Evolutionary conservation across 208 protist genomes (phyloP).

Genomic region (Crithidia expoeki): DNA sequence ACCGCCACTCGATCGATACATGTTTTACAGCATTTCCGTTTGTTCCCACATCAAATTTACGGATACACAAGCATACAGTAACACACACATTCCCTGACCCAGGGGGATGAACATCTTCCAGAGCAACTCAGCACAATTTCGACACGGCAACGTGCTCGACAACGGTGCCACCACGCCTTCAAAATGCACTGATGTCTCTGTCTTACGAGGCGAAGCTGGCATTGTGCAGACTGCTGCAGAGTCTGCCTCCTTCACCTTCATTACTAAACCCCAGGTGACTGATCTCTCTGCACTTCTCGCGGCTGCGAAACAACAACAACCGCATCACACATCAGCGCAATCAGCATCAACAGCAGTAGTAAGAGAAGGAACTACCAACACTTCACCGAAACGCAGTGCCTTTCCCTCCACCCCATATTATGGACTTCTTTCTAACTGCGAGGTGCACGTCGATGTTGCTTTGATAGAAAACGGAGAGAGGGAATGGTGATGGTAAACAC

Average conservation of each 20-base stretch:
- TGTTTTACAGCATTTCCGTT: too few species aligned
- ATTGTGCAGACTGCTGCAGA: background rate
- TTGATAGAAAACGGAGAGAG: slow-evolving; percentile 11
- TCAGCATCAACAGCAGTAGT: background rate
- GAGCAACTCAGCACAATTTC: slow-evolving; percentile 18
- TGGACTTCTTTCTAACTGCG: slow-evolving; percentile 40
- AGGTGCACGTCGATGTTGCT: slow-evolving; percentile 43
- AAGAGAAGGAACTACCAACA: too few species aligned
- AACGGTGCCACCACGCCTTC: background rate
- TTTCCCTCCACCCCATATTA: slow-evolving; percentile 67
- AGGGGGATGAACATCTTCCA: slow-evolving; percentile 30
- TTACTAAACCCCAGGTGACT: background rate
- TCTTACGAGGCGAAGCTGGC: background rate
- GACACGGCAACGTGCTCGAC: slow-evolving; percentile 13
- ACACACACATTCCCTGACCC: too few species aligned
- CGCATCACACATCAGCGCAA: too few species aligned
- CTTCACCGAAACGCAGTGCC: background rate
- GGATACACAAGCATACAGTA: too few species aligned
- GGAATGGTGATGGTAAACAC: background rate
- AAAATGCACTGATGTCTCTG: background rate
- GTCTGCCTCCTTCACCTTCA: too few species aligned
- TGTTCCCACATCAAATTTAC: too few species aligned
- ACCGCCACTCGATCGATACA: too few species aligned
- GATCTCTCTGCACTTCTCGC: slow-evolving; percentile 6
- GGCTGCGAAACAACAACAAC: slow-evolving; percentile 1